phyloP scores from a whole-genome alignment of 2,329 filamentous ascomycete species.

The Coleophoma cylindrospora region DNA sequence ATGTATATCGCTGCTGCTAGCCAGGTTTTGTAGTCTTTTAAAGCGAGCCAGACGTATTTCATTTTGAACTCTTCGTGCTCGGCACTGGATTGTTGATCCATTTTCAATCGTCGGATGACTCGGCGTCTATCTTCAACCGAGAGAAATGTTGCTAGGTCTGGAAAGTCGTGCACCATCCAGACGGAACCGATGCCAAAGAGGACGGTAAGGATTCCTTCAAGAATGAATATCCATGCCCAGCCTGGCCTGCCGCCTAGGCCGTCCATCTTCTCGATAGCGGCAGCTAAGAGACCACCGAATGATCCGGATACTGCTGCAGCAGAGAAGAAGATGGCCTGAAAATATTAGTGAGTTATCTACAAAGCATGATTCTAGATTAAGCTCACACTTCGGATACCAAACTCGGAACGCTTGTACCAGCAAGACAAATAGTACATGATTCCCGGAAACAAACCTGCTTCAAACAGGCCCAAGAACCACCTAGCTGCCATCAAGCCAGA shows the following conservation, averaged over 20 bases:
- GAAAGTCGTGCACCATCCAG: constrained; percentile 81
- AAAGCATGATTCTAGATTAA: constrained; percentile 2
- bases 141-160: constrained; percentile 70
- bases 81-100: constrained; percentile 70
- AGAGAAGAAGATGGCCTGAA: constrained; percentile 71
- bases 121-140: constrained; percentile 63
- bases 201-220: constrained; percentile 67
- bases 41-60: constrained; percentile 63
- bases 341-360: neutral
- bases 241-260: constrained; percentile 52
- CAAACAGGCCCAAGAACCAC: constrained; percentile 68
- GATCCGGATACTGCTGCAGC: constrained; percentile 75
- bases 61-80: constrained; percentile 71
- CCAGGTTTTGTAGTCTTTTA: constrained; percentile 85
- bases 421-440: constrained; percentile 78
- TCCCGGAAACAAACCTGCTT: constrained; percentile 72
- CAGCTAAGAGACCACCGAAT: constrained; percentile 70
- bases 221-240: constrained; percentile 64
- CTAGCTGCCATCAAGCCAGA: constrained; percentile 61
- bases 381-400: constrained; percentile 64
- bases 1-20: constrained; percentile 72
- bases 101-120: constrained; percentile 64
- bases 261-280: constrained; percentile 66
- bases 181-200: constrained; percentile 63
- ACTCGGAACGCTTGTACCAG: constrained; percentile 78